Conservation (phyloP, 257 asterid species). For the Solanum chaucha region DNA sequence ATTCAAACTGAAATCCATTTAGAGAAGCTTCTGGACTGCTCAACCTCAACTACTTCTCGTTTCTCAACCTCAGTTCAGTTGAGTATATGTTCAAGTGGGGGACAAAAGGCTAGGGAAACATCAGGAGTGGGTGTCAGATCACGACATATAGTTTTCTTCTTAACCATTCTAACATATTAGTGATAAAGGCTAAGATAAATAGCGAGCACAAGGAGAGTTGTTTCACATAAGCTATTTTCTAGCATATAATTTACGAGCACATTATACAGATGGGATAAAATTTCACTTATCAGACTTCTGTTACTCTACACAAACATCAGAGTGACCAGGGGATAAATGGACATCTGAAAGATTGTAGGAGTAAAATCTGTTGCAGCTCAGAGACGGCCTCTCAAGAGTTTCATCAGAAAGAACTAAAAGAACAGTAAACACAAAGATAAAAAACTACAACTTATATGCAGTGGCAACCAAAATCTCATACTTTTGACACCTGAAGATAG, state of each 20-base stretch:
- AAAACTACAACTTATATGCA: background rate
- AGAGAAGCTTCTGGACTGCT: background rate
- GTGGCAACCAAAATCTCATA: background rate
- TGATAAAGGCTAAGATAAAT: background rate
- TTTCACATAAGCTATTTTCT: background rate
- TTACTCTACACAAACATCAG: background rate
- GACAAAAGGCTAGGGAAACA: background rate
- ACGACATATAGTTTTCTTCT: background rate
- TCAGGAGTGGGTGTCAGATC: background rate
- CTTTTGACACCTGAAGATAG: conserved; percentile 62
- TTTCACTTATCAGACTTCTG: background rate
- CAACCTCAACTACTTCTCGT: background rate
- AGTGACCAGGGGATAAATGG: background rate
- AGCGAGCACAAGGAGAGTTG: background rate
- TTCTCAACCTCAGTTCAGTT: background rate
- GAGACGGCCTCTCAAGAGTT: background rate
- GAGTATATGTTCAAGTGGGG: background rate
- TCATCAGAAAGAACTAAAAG: background rate
- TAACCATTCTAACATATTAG: background rate
- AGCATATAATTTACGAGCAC: background rate
- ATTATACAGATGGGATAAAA: background rate
- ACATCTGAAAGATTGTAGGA: background rate
- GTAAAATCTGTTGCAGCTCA: background rate
- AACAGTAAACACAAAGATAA: background rate
- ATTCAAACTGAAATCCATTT: too few relatives aligned